These are phyloP conservation scores for Aspergillus bertholletiae DNA, from an alignment of 495 filamentous ascomycete genomes.

Conservation along the genomic window DNA sequence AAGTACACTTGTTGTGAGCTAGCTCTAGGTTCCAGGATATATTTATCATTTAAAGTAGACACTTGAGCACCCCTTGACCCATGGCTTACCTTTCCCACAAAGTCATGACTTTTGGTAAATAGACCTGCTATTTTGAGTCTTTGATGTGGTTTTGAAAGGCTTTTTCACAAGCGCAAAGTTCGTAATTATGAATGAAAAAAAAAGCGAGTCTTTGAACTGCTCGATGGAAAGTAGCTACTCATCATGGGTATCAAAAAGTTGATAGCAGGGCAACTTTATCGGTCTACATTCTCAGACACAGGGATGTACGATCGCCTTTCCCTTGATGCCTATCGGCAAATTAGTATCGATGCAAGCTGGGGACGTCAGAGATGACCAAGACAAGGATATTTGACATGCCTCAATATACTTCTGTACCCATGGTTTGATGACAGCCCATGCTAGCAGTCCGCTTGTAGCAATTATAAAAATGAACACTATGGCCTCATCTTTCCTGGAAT, in stretches of 20 bases:
- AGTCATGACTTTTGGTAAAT: no score
- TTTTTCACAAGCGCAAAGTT: neutral
- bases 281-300: slow-evolving; percentile 26
- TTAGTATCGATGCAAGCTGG: neutral
- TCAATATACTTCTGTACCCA: slow-evolving; percentile 59
- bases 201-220: neutral
- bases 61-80: no score
- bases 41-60: no score
- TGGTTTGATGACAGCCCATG: slow-evolving; percentile 70
- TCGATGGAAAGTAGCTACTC: neutral
- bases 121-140: no score
- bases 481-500: slow-evolving; percentile 82
- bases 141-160: neutral
- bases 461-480: slow-evolving; percentile 92
- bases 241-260: neutral
- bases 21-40: no score
- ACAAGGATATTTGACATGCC: slow-evolving; percentile 30
- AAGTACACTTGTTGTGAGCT: no score
- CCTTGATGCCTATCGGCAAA: slow-evolving; percentile 31
- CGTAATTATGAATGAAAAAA: neutral
- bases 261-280: neutral
- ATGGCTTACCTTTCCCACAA: no score
- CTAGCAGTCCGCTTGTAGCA: slow-evolving; percentile 76
- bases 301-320: slow-evolving; percentile 45
- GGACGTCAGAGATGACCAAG: neutral